A percentile compares a stretch with the other conserved stretches of the same genome.
These are phyloP conservation scores for Pilatotrama ljubarskyi DNA, from an alignment of 768 basidiomycete genomes.

Conservation along the genomic window DNA sequence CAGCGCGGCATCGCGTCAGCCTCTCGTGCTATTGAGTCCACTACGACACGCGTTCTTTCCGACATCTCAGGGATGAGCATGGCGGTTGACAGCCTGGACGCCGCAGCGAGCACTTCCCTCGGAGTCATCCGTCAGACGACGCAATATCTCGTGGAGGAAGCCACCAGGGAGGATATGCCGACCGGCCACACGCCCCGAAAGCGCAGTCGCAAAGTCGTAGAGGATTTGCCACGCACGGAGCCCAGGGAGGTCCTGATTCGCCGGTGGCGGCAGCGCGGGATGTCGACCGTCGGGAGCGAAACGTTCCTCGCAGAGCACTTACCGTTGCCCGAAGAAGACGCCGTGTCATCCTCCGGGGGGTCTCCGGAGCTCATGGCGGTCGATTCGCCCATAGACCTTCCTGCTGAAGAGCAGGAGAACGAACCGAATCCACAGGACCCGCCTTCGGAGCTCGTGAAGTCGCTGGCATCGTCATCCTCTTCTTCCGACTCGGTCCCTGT, in stretches of 20 bases:
- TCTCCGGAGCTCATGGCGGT: constrained; percentile 19
- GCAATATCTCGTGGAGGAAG: constrained; percentile 54
- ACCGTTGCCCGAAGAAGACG: constrained; percentile 35
- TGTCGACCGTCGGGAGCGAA: constrained; percentile 33
- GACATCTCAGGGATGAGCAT: constrained; percentile 48
- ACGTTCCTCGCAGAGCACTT: constrained; percentile 42
- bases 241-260: constrained; percentile 60
- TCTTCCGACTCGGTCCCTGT: constrained; percentile 28
- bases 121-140: constrained; percentile 50
- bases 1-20: constrained; percentile 53
- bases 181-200: constrained; percentile 80
- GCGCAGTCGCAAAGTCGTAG: constrained; percentile 66
- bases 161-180: constrained; percentile 59
- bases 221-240: constrained; percentile 71
- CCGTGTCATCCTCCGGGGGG: constrained; percentile 9
- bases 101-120: constrained; percentile 44
- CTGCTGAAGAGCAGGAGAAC: constrained; percentile 20
- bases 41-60: constrained; percentile 43
- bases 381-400: constrained; percentile 8
- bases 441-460: constrained; percentile 24
- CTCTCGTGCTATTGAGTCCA: constrained; percentile 48
- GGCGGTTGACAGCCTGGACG: constrained; percentile 46
- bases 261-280: constrained; percentile 44
- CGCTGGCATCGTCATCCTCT: constrained; percentile 41
- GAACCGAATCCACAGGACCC: constrained; percentile 30